Evolutionary conservation across 2,329 filamentous ascomycete genomes (phyloP).

Genomic region (Celoporthe dispersa): DNA sequence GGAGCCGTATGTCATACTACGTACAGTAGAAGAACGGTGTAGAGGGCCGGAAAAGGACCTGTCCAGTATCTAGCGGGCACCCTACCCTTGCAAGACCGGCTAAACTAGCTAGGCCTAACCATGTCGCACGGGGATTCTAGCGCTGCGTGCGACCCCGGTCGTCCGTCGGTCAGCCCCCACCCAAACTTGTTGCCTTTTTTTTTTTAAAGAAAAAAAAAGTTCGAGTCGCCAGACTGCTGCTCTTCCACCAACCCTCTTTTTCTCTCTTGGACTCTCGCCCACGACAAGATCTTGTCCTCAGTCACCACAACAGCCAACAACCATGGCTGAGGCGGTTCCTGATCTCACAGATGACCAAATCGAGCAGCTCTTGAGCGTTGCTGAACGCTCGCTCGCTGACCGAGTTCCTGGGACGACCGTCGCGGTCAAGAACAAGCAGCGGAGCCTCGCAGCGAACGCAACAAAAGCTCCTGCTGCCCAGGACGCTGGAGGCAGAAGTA

Average conservation of each 20-base stretch:
- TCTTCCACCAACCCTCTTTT: too few species aligned
- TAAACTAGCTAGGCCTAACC: not conserved
- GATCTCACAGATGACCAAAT: constrained; percentile 25
- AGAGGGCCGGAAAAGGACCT: not conserved
- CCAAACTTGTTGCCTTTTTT: not conserved
- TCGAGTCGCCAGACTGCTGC: constrained; percentile 1
- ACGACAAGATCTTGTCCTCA: constrained; percentile 18
- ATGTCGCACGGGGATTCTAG: not conserved
- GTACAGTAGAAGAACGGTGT: not conserved
- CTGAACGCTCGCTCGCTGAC: constrained; percentile 22
- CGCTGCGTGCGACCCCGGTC: constrained; percentile 7
- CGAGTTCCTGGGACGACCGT: constrained; percentile 10
- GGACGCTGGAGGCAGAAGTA: constrained; percentile 24
- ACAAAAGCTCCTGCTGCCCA: constrained; percentile 27
- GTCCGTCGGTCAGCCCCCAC: not conserved
- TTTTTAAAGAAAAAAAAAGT: constrained; percentile 27
- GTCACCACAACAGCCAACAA: constrained; percentile 24
- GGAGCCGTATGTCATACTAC: not conserved
- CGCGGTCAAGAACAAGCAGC: constrained; percentile 16
- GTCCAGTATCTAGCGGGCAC: too few species aligned
- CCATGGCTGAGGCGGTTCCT: constrained; percentile 20
- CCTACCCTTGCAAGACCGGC: not conserved
- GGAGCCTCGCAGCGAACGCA: constrained; percentile 15
- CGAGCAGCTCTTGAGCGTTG: constrained; percentile 24
- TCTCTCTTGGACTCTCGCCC: not conserved